Evolutionary conservation across 148 eudicot genomes (phyloP).

Genomic region (Vaccinium myrtillus): DNA sequence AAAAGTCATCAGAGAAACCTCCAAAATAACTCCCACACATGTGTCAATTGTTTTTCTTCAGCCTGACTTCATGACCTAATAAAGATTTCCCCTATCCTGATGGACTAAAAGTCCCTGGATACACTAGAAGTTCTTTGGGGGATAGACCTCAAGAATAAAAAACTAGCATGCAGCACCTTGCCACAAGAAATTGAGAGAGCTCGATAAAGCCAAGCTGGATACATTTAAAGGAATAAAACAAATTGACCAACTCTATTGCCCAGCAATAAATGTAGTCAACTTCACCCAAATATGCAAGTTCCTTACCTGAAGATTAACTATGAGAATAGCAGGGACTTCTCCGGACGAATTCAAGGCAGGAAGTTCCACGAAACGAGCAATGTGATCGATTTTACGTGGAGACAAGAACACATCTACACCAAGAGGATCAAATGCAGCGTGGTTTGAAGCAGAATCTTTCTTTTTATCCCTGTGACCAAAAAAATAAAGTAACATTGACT

Average conservation of each 20-base stretch:
- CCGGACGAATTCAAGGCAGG: constrained; percentile 53
- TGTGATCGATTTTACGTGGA: constrained; percentile 80
- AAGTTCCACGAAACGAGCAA: constrained; percentile 85
- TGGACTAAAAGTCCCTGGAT: neutral
- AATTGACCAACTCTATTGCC: neutral
- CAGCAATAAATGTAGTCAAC: neutral
- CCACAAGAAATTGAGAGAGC: neutral
- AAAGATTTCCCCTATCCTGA: neutral
- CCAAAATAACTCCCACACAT: neutral
- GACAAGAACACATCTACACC: constrained; percentile 88
- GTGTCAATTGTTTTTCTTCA: neutral
- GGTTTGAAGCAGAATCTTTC: constrained; percentile 76
- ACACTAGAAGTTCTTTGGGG: neutral
- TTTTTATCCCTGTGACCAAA: constrained; percentile 72
- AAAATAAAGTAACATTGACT: constrained; percentile 2
- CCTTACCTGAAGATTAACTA: constrained; percentile 90
- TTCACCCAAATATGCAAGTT: neutral
- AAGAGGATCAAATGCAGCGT: constrained; percentile 83
- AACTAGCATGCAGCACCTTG: constrained; percentile 1
- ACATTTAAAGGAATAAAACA: neutral
- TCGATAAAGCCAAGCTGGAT: neutral
- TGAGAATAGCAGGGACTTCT: constrained; percentile 81
- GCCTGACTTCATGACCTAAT: neutral
- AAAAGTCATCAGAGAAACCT: neutral
- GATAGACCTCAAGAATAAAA: neutral